A percentile compares a stretch with the other conserved stretches of the same genome.
Evolutionary conservation across 1,139 yeast species (phyloP).

Genomic region (Hanseniaspora sp.): DNA sequence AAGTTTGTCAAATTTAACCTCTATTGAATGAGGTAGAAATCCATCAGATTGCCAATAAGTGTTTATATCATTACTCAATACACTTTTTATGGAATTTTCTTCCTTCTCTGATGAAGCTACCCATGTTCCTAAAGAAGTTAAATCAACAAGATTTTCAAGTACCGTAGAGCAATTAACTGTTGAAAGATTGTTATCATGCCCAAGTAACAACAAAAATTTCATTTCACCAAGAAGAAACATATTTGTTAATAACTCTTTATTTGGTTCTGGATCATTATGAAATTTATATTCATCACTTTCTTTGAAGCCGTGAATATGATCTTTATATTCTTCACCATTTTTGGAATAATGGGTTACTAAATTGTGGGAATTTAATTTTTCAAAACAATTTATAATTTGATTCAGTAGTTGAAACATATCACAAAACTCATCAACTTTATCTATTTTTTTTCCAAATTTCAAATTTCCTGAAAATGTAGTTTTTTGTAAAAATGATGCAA

Average conservation of each 20-base stretch:
- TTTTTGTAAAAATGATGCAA: background rate
- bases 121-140: constrained; percentile 81
- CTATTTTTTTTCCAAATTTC: background rate
- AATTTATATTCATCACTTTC: background rate
- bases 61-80: constrained; percentile 64
- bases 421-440: background rate
- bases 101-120: constrained; percentile 63
- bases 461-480: background rate
- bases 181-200: background rate
- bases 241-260: background rate
- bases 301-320: background rate
- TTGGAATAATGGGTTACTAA: background rate
- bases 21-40: constrained; percentile 74
- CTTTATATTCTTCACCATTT: background rate
- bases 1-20: constrained; percentile 68
- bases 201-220: background rate
- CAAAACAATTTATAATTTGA: background rate
- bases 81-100: constrained; percentile 58
- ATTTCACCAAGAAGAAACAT: background rate
- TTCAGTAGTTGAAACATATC: background rate
- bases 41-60: constrained; percentile 96
- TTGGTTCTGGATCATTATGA: background rate
- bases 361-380: background rate
- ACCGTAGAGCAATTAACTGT: background rate
- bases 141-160: constrained; percentile 36